Base-by-base conservation (phyloP, 2,329 filamentous ascomycete genomes). In the Pyrenochaeta sp. region DNA sequence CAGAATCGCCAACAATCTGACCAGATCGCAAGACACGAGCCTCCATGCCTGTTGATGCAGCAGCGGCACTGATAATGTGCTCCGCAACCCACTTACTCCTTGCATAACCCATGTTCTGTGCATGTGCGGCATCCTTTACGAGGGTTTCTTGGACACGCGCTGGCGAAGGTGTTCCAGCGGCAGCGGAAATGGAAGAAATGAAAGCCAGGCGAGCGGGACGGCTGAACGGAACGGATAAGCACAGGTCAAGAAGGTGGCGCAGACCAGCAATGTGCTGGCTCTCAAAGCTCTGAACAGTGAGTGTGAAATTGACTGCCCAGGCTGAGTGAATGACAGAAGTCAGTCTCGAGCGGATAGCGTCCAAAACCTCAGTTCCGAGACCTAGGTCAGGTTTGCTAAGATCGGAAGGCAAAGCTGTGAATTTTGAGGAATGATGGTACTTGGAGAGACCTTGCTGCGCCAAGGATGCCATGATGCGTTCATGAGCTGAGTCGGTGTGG, bases 261-360 rank as follows among this genome's bases (percentile, higher is more conserved):
- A 75, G 70, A 0, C 76, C 77, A 2, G 58, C 63, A 14, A 83
- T 73, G 45, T 72, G 68, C 18, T 77, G 73, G 7, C 44, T 35
- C 34, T 80, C 80, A 48, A 83, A 82, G 38, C 72, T 78, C 2
- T 69, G 65, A 1, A 83, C 69, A 1, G 69, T 68, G 51, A 82
- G 72, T 58, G 81, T 82, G 69, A 83, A 83, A 59, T 83, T 82
- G 19, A 83, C 80, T 1, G 77, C 68, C 80, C 80, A 82, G 0
- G 79, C 78, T 48, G 72, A 72, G 65, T 82, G 79, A 18, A 82
- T 76, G 14, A 81, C 71, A 9, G 62, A 59, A 0, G 73, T 73
- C 1, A 81, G 55, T 1, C 35, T 55, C 0, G 32, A 41, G 3
- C 31, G 39, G 6, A 68, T 39, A 2, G 49, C 32, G 2, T 46